Conservation (phyloP, 108 stramenopile genomes). For the Cyclotella baltica region DNA sequence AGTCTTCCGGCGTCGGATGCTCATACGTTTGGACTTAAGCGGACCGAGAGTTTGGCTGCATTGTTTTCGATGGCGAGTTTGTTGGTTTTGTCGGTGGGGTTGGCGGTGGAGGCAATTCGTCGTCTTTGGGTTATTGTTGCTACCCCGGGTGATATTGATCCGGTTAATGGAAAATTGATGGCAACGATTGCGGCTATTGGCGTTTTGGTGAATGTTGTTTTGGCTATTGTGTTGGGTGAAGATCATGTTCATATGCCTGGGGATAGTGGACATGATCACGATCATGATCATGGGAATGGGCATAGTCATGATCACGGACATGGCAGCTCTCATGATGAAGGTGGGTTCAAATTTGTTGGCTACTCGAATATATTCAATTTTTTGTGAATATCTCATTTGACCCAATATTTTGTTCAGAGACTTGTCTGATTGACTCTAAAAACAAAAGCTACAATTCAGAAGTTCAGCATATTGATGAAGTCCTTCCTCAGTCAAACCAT, state of each 20-base stretch:
- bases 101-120: constrained; percentile 81
- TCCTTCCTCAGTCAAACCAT: constrained; percentile 12
- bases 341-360: background rate
- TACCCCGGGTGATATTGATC: constrained; percentile 36
- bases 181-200: constrained; percentile 86
- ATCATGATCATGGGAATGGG: constrained; percentile 44
- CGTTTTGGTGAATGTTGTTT: constrained; percentile 89
- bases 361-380: background rate
- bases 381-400: constrained; percentile 2
- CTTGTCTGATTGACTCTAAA: constrained; percentile 1
- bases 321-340: constrained; percentile 19
- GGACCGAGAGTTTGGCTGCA: constrained; percentile 94
- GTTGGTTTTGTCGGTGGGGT: constrained; percentile 71
- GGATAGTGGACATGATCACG: constrained; percentile 47
- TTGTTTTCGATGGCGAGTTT: constrained; percentile 87
- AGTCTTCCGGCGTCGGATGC: constrained; percentile 76
- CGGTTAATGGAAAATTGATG: constrained; percentile 94
- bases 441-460: constrained; percentile 22
- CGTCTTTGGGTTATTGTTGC: constrained; percentile 56
- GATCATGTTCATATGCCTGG: constrained; percentile 85
- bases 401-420: background rate
- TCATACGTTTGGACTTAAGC: constrained; percentile 90
- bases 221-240: constrained; percentile 86
- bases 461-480: constrained; percentile 41
- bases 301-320: constrained; percentile 49